A percentile compares a stretch with the other conserved stretches of the same genome.
Conservation (phyloP, 352 stramenopile genomes). For the Elongisporangium anandrum region DNA sequence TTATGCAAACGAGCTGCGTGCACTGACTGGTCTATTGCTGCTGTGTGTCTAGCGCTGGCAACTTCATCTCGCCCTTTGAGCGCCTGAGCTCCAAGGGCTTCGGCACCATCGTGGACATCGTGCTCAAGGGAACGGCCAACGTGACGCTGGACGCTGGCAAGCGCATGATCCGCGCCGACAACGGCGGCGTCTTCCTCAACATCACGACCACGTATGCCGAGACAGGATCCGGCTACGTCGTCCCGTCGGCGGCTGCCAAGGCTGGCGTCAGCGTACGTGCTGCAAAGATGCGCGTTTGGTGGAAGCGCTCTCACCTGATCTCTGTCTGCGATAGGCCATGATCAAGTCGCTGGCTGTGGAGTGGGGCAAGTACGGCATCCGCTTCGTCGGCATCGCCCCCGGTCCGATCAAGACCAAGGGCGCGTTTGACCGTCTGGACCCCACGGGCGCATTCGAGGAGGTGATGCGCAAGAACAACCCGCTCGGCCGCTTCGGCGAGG, state of each 20-base stretch:
- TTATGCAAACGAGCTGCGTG: constrained; percentile 41
- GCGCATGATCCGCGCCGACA: constrained; percentile 70
- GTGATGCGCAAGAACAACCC: constrained; percentile 68
- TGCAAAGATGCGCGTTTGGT: constrained; percentile 10
- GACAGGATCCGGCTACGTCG: constrained; percentile 92
- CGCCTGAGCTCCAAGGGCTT: constrained; percentile 93
- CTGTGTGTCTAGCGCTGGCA: constrained; percentile 75
- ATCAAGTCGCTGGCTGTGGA: constrained; percentile 95
- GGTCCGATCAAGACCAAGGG: constrained; percentile 92
- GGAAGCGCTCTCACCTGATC: not conserved
- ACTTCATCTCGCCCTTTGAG: constrained; percentile 93
- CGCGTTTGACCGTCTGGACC: constrained; percentile 75
- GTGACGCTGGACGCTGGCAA: constrained; percentile 79
- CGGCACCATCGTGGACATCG: constrained; percentile 96
- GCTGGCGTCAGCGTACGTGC: constrained; percentile 81
- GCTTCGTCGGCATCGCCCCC: constrained; percentile 95
- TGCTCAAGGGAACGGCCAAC: constrained; percentile 83
- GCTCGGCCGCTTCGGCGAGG: constrained; percentile 64
- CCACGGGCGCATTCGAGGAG: constrained; percentile 60
- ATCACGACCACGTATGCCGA: constrained; percentile 96
- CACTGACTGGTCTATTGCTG: constrained; percentile 25
- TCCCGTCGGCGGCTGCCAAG: constrained; percentile 94
- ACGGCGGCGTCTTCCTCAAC: constrained; percentile 92
- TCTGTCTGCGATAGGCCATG: constrained; percentile 67
- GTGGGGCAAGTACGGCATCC: constrained; percentile 94